Base-by-base conservation (phyloP, 2,329 filamentous ascomycete species). In the Beauveria sp. region DNA sequence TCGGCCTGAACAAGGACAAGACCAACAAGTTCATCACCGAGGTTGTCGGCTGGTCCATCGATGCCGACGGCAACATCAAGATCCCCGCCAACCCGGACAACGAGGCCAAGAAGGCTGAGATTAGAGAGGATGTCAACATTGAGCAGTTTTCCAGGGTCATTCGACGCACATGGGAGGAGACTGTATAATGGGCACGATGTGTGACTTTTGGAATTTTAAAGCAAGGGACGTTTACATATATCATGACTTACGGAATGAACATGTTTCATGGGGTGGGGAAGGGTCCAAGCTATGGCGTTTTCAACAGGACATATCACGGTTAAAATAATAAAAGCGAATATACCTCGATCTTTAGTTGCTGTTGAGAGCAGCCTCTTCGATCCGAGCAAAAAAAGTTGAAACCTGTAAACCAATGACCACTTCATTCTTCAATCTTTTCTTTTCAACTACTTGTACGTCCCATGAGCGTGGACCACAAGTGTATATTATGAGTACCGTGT, bases 31-130 rank as follows among this genome's bases (percentile, higher is more conserved):
- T 96, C 68, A 85, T 94, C 67, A 83, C 84, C 61, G 90, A 93
- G 73, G 89, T 93, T 12, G 94, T 89, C 71, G 91, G 89, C 66
- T 99, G 93, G 92, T 84, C 84, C 69, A 82, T 97, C 47, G 88
- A 91, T 63, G 78, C 80, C 34, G 85, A 80, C 59, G 80, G 82
- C 40, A 71, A 78, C 48, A 87, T 97, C 65, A 84, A 85, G 74
- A 84, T 99, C 61, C 94, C 94, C 61, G 80, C 88, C 70, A 99
- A 99, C 80, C 90, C 94, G 72, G 94, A 99, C 78, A 97, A 97
- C 75, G 93, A 97, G 84, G 94, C 92, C 50, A 91, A 96, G 81
- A 94, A 94, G 76, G 89, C 92, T 46, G 90, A 97, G 75, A 96
- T 97, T 70, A 85, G 92, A 69, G 94, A 99, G 81, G 92, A 94